Conservation (phyloP, 768 basidiomycete species). For the Agaricus blazei region DNA sequence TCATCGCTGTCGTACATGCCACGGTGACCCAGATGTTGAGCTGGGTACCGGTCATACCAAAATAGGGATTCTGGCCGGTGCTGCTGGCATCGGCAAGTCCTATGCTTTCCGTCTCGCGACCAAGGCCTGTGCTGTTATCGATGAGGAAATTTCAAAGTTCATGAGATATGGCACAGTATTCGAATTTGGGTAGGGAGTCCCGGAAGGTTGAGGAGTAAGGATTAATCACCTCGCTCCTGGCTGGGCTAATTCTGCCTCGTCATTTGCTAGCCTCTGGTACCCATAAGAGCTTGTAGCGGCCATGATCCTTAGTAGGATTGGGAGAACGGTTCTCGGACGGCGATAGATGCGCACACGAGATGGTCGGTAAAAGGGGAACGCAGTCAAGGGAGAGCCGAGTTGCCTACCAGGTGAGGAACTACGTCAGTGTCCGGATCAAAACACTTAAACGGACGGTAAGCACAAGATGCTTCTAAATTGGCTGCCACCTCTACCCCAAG, state of each 20-base stretch:
- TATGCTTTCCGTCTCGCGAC: background rate
- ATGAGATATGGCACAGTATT: background rate
- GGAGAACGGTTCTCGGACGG: too few species aligned
- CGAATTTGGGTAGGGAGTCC: background rate
- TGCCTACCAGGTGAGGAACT: too few species aligned
- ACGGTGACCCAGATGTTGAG: constrained; percentile 45
- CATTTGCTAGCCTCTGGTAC: constrained; percentile 4
- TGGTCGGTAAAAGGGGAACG: too few species aligned
- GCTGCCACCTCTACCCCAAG: too few species aligned
- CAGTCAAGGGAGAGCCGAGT: too few species aligned
- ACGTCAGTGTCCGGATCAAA: too few species aligned
- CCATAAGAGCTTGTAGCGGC: constrained; percentile 6
- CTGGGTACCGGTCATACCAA: constrained; percentile 38
- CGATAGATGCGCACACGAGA: too few species aligned
- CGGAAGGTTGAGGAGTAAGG: background rate
- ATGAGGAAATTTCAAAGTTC: constrained; percentile 3
- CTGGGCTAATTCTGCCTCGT: constrained; percentile 5
- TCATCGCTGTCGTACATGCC: constrained; percentile 48
- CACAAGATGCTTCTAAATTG: too few species aligned
- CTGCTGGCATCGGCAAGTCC: background rate
- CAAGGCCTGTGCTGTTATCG: background rate
- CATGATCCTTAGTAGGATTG: background rate
- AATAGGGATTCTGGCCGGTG: constrained; percentile 26
- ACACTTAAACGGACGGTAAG: too few species aligned
- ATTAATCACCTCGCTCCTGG: constrained; percentile 5